Percentiles rank a stretch among this genome's conserved stretches.
These are phyloP conservation scores for Hippophae rhamnoides DNA, from an alignment of 306 rosid genomes.

Conservation along the genomic window DNA sequence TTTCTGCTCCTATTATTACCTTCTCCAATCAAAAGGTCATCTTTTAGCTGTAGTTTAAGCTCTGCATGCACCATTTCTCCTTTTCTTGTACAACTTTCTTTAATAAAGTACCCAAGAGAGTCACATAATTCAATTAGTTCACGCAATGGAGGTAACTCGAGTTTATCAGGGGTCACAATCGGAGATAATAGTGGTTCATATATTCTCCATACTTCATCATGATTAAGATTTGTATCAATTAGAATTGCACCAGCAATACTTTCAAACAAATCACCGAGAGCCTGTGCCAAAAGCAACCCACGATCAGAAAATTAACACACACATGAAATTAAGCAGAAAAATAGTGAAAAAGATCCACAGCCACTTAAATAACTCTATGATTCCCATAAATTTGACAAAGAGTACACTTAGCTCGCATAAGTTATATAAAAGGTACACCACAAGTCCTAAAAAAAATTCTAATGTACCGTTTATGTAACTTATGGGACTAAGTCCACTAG, in stretches of 20 bases:
- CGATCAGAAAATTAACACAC: conserved; percentile 15
- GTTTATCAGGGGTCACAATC: conserved; percentile 90
- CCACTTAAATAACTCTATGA: not conserved
- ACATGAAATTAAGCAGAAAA: not conserved
- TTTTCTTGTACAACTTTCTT: conserved; percentile 44
- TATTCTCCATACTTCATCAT: conserved; percentile 71
- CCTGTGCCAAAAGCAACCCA: conserved; percentile 34
- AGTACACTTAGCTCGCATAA: too few species aligned
- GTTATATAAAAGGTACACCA: too few species aligned
- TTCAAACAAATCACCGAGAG: conserved; percentile 89
- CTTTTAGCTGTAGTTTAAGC: conserved; percentile 62
- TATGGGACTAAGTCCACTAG: too few species aligned
- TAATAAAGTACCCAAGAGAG: conserved; percentile 59
- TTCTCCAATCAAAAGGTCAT: conserved; percentile 38
- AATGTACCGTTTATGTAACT: too few species aligned
- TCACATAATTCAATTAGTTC: conserved; percentile 60
- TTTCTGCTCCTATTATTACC: conserved; percentile 47
- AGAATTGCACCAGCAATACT: conserved; percentile 90
- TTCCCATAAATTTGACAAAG: too few species aligned
- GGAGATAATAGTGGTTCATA: conserved; percentile 76
- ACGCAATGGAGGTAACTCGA: conserved; percentile 68
- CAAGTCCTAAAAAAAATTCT: too few species aligned
- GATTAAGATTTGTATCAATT: conserved; percentile 68
- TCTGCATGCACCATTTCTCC: conserved; percentile 36
- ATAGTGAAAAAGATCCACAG: not conserved